Evolutionary conservation across 2,329 filamentous ascomycete genomes (phyloP).

Genomic region (Fusarium musae): DNA sequence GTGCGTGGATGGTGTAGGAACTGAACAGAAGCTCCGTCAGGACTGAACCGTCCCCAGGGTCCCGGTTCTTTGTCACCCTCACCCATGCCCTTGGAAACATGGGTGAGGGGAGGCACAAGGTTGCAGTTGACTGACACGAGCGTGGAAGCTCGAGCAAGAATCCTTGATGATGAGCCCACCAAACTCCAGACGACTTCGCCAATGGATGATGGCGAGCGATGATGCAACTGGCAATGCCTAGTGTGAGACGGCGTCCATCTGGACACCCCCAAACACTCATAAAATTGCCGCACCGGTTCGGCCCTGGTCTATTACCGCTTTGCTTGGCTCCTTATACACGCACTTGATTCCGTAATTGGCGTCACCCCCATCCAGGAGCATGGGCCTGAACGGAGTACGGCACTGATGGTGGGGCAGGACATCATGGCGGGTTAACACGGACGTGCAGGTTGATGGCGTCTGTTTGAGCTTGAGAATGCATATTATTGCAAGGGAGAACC

Average conservation of each 20-base stretch:
- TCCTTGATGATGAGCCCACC: background rate
- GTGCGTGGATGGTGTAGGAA: slow-evolving; percentile 7
- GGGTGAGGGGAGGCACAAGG: background rate
- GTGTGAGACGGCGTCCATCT: slow-evolving; percentile 1
- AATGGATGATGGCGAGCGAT: background rate
- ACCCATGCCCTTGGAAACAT: background rate
- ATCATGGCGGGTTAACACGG: slow-evolving; percentile 37
- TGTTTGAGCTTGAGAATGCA: slow-evolving; percentile 23
- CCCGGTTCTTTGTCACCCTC: background rate
- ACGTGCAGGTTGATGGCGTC: slow-evolving; percentile 30
- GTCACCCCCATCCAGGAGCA: slow-evolving; percentile 26
- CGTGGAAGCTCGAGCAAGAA: background rate
- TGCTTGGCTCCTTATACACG: background rate
- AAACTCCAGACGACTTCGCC: background rate
- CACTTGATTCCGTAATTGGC: slow-evolving; percentile 28
- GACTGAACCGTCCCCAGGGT: slow-evolving; percentile 10
- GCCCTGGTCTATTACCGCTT: slow-evolving; percentile 13
- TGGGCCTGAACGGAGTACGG: slow-evolving; percentile 33
- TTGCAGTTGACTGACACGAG: background rate
- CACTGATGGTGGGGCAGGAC: slow-evolving; percentile 35
- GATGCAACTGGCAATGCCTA: slow-evolving; percentile 22
- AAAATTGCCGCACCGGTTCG: slow-evolving; percentile 39
- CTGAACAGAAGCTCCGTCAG: background rate
- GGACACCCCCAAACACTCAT: slow-evolving; percentile 8
- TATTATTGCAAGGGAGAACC: slow-evolving; percentile 29